Evolutionary conservation across 2,329 filamentous ascomycete species (phyloP), one percentile per base, ranked within the genome.

Genomic region (Chaetomiaceae sp.): DNA sequence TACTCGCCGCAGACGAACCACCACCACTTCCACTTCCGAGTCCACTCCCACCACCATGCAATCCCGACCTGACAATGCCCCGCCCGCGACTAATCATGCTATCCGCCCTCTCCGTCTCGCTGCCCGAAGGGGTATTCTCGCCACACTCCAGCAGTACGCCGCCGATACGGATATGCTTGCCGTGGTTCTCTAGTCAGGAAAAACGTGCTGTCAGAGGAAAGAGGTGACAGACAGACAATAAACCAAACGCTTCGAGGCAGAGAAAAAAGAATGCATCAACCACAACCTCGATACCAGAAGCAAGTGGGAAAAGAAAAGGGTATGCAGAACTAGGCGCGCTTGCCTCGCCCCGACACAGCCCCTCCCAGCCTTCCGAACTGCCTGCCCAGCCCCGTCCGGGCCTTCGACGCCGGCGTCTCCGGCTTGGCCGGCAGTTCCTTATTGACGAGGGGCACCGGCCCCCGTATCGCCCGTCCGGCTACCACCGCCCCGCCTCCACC

Each of bases 361-460:
- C 85, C 86, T 42, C 84, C 84, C 4, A 90, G 70, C 53, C 87
- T 76, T 5, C 86, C 85, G 66, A 90, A 82, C 64, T 88, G 81
- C 61, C 80, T 84, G 5, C 85, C 82, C 37, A 90, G 69, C 42
- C 83, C 81, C 8, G 80, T 79, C 63, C 80, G 80, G 39, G 77
- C 78, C 69, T 87, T 88, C 31, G 76, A 72, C 29, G 72, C 69
- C 38, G 75, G 71, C 27, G 27, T 31, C 9, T 53, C 53, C 6
- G 50, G 39, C 14, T 53, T 55, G 38, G 73, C 65, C 14, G 75
- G 68, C 19, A 69, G 62, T 27, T 73, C 81, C 65, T 80, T 83
- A n/a, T 15, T 6, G n/a, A 31, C 14, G 8, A 36, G 11, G 7
- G 73, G 73, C 43, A 75, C 71, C 37, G 69, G 68, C n/a, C 47